Conservation (phyloP, 306 rosid genomes). For the Luffa acutangula region DNA sequence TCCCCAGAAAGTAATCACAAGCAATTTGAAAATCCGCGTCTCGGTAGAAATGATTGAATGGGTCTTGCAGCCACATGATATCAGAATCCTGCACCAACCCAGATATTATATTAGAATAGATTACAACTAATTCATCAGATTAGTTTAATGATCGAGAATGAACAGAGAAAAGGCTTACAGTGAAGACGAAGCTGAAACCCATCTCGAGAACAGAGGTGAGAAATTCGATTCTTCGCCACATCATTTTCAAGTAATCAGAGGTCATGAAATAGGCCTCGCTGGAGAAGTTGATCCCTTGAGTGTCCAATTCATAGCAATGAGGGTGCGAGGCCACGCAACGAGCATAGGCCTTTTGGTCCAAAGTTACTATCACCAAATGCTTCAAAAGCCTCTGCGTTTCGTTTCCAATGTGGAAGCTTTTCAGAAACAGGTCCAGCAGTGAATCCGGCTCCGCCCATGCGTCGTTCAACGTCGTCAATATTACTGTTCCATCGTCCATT, state of each 20-base stretch:
- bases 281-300: slow-evolving; percentile 41
- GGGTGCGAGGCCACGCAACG: slow-evolving; percentile 56
- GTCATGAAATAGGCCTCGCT: slow-evolving; percentile 65
- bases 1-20: slow-evolving; percentile 40
- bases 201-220: slow-evolving; percentile 42
- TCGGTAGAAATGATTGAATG: slow-evolving; percentile 38
- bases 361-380: slow-evolving; percentile 53
- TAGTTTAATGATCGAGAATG: too few species aligned
- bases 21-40: slow-evolving; percentile 79
- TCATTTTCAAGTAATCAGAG: slow-evolving; percentile 51
- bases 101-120: background rate
- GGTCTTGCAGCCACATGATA: slow-evolving; percentile 81
- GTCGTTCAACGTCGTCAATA: slow-evolving; percentile 63
- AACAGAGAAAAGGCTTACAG: slow-evolving; percentile 26
- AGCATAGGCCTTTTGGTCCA: slow-evolving; percentile 56
- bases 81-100: slow-evolving; percentile 47
- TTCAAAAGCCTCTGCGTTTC: slow-evolving; percentile 40
- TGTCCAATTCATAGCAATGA: slow-evolving; percentile 45
- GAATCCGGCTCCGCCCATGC: slow-evolving; percentile 87
- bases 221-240: slow-evolving; percentile 73
- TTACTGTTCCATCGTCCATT: slow-evolving; percentile 47
- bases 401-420: slow-evolving; percentile 58
- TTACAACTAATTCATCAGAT: too few species aligned
- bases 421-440: slow-evolving; percentile 59
- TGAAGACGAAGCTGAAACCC: slow-evolving; percentile 76